These are phyloP conservation scores for Diplodia scrobiculata DNA, from an alignment of 2,329 filamentous ascomycete species.

Conservation along the genomic window DNA sequence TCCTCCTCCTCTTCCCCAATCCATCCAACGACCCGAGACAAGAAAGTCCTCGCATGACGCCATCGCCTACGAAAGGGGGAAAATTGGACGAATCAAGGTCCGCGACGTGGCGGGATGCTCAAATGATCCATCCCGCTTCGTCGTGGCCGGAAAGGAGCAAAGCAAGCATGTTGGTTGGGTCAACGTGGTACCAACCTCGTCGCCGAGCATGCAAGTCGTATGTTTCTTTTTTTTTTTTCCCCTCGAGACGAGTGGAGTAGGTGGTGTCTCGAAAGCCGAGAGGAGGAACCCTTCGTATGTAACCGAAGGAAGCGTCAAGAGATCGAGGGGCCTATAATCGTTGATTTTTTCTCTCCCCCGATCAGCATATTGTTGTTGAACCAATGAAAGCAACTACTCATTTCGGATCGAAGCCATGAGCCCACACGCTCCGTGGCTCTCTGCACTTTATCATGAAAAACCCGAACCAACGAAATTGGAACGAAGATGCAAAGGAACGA, in stretches of 20 bases:
- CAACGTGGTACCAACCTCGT: constrained; percentile 13
- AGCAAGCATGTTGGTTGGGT: background rate
- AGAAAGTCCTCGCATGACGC: background rate
- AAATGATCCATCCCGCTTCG: background rate
- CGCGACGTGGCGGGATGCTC: background rate
- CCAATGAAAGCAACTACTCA: background rate
- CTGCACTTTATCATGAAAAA: background rate
- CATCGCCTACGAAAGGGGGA: background rate
- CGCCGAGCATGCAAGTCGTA: background rate
- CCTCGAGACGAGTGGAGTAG: background rate
- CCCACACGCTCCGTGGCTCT: too few relatives aligned
- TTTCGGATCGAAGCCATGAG: background rate
- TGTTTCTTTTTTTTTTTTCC: background rate
- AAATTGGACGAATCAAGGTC: background rate
- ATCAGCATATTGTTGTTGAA: background rate
- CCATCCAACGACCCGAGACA: background rate
- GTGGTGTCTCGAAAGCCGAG: background rate
- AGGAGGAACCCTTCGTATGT: too few relatives aligned
- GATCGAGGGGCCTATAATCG: background rate
- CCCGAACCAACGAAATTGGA: background rate
- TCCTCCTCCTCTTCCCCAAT: background rate
- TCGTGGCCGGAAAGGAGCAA: background rate
- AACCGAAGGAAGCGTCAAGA: background rate
- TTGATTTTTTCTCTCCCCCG: background rate
- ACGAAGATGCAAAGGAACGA: background rate